Conservation (phyloP, 495 filamentous ascomycete species). For the Aspergillus saccharolyticus region DNA sequence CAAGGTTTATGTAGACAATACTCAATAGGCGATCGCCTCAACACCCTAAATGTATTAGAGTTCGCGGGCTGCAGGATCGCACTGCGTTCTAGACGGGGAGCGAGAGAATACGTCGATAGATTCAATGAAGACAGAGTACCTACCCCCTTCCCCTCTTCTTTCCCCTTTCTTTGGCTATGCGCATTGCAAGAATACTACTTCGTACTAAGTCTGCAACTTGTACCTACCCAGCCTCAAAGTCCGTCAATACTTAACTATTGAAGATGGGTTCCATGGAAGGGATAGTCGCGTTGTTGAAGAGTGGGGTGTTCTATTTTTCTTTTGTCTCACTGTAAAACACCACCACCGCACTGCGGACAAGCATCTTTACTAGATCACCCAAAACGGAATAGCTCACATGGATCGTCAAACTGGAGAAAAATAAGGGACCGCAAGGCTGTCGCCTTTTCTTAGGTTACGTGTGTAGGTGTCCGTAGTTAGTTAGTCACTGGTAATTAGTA, state of each 20-base stretch:
- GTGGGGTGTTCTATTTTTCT: not conserved
- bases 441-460: too few relatives aligned
- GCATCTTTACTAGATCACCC: not conserved
- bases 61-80: not conserved
- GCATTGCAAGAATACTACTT: too few relatives aligned
- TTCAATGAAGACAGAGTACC: too few relatives aligned
- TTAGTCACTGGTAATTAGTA: too few relatives aligned
- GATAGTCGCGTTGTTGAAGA: not conserved
- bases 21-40: not conserved
- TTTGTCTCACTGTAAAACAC: slow-evolving; percentile 16
- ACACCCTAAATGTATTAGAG: not conserved
- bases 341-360: not conserved
- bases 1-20: not conserved
- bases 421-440: not conserved
- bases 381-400: not conserved
- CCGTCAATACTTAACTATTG: slow-evolving; percentile 7
- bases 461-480: too few relatives aligned
- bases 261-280: not conserved
- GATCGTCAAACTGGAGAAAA: not conserved
- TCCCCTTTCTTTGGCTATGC: too few relatives aligned
- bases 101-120: not conserved
- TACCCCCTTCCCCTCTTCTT: not conserved
- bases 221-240: not conserved
- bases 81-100: not conserved
- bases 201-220: too few relatives aligned